These are phyloP conservation scores for Lenzites betulinus DNA, from an alignment of 768 basidiomycete genomes.

Conservation along the genomic window DNA sequence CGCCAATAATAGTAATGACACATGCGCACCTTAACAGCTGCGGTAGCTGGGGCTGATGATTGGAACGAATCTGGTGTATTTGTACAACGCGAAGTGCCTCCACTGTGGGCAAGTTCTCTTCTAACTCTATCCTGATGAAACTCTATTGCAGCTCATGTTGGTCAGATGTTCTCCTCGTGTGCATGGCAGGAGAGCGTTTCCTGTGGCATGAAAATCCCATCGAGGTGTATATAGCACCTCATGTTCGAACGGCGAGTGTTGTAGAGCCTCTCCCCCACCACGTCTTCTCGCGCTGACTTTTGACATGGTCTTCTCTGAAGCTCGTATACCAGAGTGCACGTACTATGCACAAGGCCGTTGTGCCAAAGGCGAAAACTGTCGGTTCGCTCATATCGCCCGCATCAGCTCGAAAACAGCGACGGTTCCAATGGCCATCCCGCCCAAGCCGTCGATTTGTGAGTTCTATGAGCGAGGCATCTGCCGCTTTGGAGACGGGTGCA, in stretches of 20 bases:
- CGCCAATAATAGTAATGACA: no score
- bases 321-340: not conserved
- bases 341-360: constrained; percentile 3
- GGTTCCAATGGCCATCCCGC: no score
- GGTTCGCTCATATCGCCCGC: not conserved
- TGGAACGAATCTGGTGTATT: no score
- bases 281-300: not conserved
- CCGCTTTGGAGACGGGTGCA: constrained; percentile 31
- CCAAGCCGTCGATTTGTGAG: not conserved
- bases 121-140: no score
- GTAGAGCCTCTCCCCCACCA: not conserved
- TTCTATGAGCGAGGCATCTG: constrained; percentile 1
- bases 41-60: no score
- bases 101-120: no score
- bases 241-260: not conserved
- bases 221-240: not conserved
- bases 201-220: no score
- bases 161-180: no score
- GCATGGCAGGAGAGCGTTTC: no score
- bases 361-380: not conserved
- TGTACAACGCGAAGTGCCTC: no score
- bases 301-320: not conserved
- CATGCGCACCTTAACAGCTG: no score
- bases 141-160: no score
- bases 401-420: not conserved